Base-by-base conservation (phyloP, 2,329 filamentous ascomycete genomes). In the Gremmenia infestans region DNA sequence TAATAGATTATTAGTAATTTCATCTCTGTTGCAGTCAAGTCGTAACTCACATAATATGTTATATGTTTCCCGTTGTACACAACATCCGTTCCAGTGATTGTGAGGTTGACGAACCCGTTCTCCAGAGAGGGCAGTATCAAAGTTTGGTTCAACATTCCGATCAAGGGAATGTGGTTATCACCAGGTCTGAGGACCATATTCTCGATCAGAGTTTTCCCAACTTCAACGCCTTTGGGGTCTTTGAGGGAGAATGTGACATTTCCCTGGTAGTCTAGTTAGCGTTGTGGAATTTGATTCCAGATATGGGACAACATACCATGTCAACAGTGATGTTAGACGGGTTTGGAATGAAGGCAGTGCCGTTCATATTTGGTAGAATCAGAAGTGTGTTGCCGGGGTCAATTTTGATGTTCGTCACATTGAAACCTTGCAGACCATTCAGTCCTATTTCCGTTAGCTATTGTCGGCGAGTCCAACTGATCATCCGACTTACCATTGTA, bases 321-420 rank as follows among this genome's bases (percentile, higher is more conserved):
- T 72, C 70, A 54, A 85, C 70, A 4, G 77, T 81, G 70, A 83
- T 72, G 53, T 81, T 73, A 2, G 80, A 81, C 0, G 82, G 81
- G 66, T 86, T 86, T 57, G 81, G 81, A 50, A 86, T 81, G 58
- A 68, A 72, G 48, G 81, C 77, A 12, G 71, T 75, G 62, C 80
- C 83, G 22, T 75, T 66, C 63, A 83, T 73, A 67, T 84, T 85
- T 55, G 75, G 74, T 47, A 75, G 15, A 4, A 17, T 76, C 59
- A 80, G 76, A 0, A 67, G 56, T 25, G 69, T 55, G 1, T 67
- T 55, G 35, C 67, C 69, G 8, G 71, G 65, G 54, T 78, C 69
- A 61, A 83, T 72, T 37, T 71, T 70, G 64, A 81, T 74, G 35
- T 76, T 68, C 15, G 73, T 76, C 37, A 81, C 70, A 39, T 74